Evolutionary conservation across 495 filamentous ascomycete genomes (phyloP).

Genomic region (Xylaria intraflava): DNA sequence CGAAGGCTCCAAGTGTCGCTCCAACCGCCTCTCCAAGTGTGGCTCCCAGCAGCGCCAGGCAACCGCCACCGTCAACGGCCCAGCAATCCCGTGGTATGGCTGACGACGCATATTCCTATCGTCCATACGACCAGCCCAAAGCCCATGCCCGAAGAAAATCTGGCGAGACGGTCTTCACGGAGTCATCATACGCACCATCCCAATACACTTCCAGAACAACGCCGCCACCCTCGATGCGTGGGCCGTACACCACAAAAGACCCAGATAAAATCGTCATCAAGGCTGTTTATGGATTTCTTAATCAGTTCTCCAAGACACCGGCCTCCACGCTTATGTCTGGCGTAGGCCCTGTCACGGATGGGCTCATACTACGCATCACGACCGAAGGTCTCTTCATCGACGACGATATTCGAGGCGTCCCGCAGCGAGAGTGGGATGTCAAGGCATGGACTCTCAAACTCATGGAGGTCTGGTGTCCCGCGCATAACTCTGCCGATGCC

Average conservation of each 20-base stretch:
- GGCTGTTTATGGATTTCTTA: constrained; percentile 85
- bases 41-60: constrained; percentile 35
- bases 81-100: constrained; percentile 56
- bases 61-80: constrained; percentile 53
- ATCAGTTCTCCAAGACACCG: constrained; percentile 72
- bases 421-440: constrained; percentile 94
- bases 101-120: constrained; percentile 67
- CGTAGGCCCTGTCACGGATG: constrained; percentile 68
- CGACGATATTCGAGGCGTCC: constrained; percentile 79
- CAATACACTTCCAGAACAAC: constrained; percentile 78
- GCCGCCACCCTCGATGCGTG: constrained; percentile 70
- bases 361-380: constrained; percentile 71
- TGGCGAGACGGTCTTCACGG: constrained; percentile 65
- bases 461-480: constrained; percentile 81
- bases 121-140: constrained; percentile 73
- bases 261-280: constrained; percentile 91
- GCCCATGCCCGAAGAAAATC: constrained; percentile 46
- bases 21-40: constrained; percentile 37
- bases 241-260: constrained; percentile 74
- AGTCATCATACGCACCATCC: constrained; percentile 77
- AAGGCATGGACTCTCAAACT: constrained; percentile 95
- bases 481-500: constrained; percentile 34
- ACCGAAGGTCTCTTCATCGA: constrained; percentile 94
- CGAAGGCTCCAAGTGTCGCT: constrained; percentile 14
- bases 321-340: constrained; percentile 72